Conservation (phyloP, 768 basidiomycete genomes). For the Boletus edulis region DNA sequence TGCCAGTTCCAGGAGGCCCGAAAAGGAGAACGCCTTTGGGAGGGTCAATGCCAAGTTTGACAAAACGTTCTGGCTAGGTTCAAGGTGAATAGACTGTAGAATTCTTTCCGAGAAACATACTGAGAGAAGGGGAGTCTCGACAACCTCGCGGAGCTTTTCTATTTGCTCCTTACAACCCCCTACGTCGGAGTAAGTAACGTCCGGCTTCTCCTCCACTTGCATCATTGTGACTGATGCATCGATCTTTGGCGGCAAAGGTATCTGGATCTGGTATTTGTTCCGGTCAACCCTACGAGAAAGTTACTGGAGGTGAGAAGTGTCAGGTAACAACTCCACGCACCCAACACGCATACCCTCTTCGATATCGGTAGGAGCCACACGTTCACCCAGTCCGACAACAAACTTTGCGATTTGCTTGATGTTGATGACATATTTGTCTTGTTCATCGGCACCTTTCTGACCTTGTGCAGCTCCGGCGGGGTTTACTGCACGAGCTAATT, state of each 20-base stretch:
- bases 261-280: conserved; percentile 98
- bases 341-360: conserved; percentile 99
- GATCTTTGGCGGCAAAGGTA: conserved; percentile 97
- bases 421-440: conserved; percentile 99
- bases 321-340: conserved; percentile 45
- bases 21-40: conserved; percentile 97
- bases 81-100: conserved; percentile 15
- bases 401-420: conserved; percentile 99
- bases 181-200: conserved; percentile 96
- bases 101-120: conserved; percentile 44
- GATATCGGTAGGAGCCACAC: conserved; percentile 96
- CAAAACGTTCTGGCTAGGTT: conserved; percentile 93
- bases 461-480: conserved; percentile 75
- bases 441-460: conserved; percentile 96
- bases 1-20: conserved; percentile 97
- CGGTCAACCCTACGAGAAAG: conserved; percentile 72
- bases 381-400: conserved; percentile 94
- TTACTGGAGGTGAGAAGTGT: not conserved
- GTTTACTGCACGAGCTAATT: conserved; percentile 76
- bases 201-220: conserved; percentile 99
- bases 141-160: conserved; percentile 97
- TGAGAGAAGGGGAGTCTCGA: conserved; percentile 92
- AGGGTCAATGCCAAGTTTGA: conserved; percentile 97
- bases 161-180: conserved; percentile 99
- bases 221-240: conserved; percentile 99